Base-by-base conservation (phyloP, 805 yeast genomes). In the Ogataea kodamae region DNA sequence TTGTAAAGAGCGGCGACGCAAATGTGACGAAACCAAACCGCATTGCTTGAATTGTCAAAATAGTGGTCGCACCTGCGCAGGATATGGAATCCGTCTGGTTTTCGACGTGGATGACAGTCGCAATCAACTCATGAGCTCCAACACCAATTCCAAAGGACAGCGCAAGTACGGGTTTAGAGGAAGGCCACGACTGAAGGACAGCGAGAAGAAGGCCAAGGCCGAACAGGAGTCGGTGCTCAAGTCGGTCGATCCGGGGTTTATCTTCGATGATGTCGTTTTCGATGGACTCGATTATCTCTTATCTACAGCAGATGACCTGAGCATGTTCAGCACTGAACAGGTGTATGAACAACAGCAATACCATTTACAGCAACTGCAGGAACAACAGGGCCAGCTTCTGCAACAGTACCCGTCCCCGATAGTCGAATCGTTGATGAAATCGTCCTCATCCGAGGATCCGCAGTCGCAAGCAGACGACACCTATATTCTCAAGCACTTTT, bases 11-110 rank as follows among this genome's bases (percentile, higher is more conserved):
- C 57, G 78, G 35, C 67, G 76, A 39, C 54, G 76, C 33, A 74
- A 74, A 42, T 74, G 81, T 48, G 80, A 74, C 46, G 81, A 74
- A 45, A 61, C 62, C 2, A 72, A 68, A 40, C 81, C 81, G 2
- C 43, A 35, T 7, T 74, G 81, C 49, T 51, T 56, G 23, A 74
- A 72, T 46, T 74, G 80, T 40, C 13, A 54, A 3, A 62, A 57
- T 17, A 58, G 66, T 3, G 72, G 72, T 1, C 52, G 70, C 19
- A 37, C 33, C 7, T 74, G 81, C 39, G 76, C 62, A 33, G 78
- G 77, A 2, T 74, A 74, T 50, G 72, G 65, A 1, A 39, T 71
- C 5, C 57, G 70, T 36, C 52, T 74, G 5, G 60, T 68, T 4
- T 75, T 75, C 39, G 76, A 70, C 42, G 74, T 68, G 10, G 74